phyloP scores from a whole-genome alignment of 768 basidiomycete species.

The Suillus occidentalis region DNA sequence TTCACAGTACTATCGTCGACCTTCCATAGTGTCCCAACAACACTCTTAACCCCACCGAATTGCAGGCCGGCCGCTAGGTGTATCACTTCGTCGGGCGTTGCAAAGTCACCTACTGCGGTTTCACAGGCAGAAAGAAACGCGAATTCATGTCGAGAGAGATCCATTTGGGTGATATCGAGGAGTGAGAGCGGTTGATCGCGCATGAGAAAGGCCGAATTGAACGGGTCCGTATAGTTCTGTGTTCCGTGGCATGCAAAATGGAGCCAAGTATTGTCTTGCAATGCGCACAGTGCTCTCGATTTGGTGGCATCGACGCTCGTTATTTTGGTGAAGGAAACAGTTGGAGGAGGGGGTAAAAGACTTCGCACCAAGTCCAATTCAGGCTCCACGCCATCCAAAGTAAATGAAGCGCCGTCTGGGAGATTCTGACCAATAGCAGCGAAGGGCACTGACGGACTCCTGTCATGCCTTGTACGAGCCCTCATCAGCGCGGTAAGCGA shows the following conservation, averaged over 20 bases:
- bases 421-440: conserved; percentile 6
- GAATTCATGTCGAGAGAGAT: conserved; percentile 5
- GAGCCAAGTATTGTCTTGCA: conserved; percentile 13
- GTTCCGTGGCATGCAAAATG: conserved; percentile 22
- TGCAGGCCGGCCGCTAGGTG: neutral
- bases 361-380: neutral
- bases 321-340: conserved; percentile 5
- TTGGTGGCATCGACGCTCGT: neutral
- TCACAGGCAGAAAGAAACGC: conserved; percentile 24
- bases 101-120: neutral
- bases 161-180: conserved; percentile 5
- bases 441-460: neutral
- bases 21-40: neutral
- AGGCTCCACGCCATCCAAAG: neutral
- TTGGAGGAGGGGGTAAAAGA: neutral
- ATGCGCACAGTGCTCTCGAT: neutral
- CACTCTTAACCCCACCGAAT: neutral
- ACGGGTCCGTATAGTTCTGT: conserved; percentile 11
- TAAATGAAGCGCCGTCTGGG: neutral
- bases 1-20: neutral
- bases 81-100: neutral
- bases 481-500: too few species aligned
- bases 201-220: conserved; percentile 10
- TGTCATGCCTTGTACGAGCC: neutral
- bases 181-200: neutral